Conservation (phyloP, 345 rosid species). For the Dimocarpus longan region DNA sequence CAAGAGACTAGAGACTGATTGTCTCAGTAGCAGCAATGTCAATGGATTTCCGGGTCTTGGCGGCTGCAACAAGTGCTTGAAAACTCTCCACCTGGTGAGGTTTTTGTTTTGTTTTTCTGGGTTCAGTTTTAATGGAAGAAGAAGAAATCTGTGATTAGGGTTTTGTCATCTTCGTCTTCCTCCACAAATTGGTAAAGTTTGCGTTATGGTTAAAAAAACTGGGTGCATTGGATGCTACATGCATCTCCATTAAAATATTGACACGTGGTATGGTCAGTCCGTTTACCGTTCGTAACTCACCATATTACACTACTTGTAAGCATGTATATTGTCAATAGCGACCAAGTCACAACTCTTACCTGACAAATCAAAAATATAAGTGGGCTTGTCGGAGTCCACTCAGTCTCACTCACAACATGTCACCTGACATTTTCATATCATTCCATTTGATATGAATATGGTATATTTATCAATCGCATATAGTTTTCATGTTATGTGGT, state of each 20-base stretch:
- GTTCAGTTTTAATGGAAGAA: background rate
- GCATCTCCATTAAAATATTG: background rate
- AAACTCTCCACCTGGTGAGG: constrained; percentile 60
- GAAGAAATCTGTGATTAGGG: background rate
- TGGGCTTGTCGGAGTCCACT: background rate
- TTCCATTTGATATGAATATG: background rate
- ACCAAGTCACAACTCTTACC: too few relatives aligned
- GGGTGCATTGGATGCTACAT: background rate
- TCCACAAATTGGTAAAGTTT: constrained; percentile 28
- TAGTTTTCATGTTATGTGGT: too few relatives aligned
- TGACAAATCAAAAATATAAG: too few relatives aligned
- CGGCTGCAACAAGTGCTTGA: constrained; percentile 82
- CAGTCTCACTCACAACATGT: background rate
- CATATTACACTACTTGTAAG: background rate
- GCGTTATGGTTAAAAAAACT: background rate
- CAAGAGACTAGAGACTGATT: constrained; percentile 64
- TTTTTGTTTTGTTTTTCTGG: background rate
- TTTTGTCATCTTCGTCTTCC: constrained; percentile 1
- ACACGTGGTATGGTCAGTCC: background rate
- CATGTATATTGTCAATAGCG: too few relatives aligned
- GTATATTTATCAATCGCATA: background rate
- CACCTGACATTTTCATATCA: too few relatives aligned
- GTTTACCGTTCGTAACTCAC: background rate
- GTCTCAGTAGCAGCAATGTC: constrained; percentile 55
- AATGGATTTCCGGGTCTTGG: constrained; percentile 63